These are phyloP conservation scores for Huntiella moniliformis DNA, from an alignment of 2,329 filamentous ascomycete genomes.

Conservation along the genomic window DNA sequence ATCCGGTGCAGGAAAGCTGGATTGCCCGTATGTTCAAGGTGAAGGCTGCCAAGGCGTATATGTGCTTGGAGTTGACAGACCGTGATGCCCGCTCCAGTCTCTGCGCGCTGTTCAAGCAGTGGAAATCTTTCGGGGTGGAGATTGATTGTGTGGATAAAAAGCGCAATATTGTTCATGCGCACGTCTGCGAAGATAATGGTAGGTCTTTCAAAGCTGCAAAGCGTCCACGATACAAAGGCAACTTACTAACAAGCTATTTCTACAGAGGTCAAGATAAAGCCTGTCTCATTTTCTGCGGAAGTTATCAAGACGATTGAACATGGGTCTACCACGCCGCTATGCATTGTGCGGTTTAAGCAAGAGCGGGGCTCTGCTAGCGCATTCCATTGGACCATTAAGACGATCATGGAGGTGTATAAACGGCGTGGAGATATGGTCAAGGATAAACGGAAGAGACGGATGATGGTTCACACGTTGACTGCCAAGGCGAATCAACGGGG, in stretches of 20 bases:
- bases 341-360: conserved; percentile 71
- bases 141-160: conserved; percentile 63
- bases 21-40: conserved; percentile 75
- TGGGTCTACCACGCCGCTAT: conserved; percentile 55
- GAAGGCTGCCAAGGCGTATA: conserved; percentile 56
- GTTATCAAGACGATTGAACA: conserved; percentile 81
- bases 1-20: conserved; percentile 64
- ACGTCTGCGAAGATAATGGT: conserved; percentile 63
- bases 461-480: conserved; percentile 50
- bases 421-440: conserved; percentile 47
- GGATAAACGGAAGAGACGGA: conserved; percentile 46
- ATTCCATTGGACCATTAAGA: conserved; percentile 67
- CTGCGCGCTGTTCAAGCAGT: conserved; percentile 54
- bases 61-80: conserved; percentile 54
- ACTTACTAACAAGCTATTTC: neutral
- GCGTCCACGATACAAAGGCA: neutral
- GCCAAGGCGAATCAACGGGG: conserved; percentile 2
- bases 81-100: conserved; percentile 62
- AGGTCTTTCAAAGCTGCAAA: conserved; percentile 20
- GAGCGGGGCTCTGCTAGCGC: conserved; percentile 81
- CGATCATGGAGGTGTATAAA: conserved; percentile 50
- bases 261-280: conserved; percentile 60
- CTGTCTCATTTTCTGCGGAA: conserved; percentile 73
- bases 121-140: conserved; percentile 64
- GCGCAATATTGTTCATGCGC: conserved; percentile 61